Evolutionary conservation across 2,329 filamentous ascomycete genomes (phyloP).

Genomic region (Botrytis tulipae): DNA sequence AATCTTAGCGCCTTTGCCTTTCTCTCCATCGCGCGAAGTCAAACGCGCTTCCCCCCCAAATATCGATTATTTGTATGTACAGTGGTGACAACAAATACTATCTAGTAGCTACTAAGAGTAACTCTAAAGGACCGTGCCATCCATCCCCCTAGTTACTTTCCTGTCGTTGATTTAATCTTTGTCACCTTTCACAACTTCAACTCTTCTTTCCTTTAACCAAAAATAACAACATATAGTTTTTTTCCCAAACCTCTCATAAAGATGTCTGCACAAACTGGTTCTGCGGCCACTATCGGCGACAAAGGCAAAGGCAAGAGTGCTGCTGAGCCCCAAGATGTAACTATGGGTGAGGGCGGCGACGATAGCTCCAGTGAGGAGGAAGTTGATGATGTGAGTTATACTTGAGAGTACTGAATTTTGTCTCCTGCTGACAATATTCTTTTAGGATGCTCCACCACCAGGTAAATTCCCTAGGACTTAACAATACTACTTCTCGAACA

Average conservation of each 20-base stretch:
- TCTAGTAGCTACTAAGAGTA: not conserved
- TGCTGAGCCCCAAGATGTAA: constrained; percentile 51
- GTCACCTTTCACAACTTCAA: not conserved
- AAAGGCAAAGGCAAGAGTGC: constrained; percentile 89
- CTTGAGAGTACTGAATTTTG: not conserved
- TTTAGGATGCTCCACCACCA: constrained; percentile 28
- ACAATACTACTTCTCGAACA: not conserved
- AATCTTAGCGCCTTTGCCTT: not conserved
- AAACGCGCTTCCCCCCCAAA: constrained; percentile 8
- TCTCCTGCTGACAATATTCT: constrained; percentile 20
- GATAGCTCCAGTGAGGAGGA: constrained; percentile 68
- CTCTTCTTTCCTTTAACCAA: not conserved
- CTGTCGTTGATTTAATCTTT: constrained; percentile 2
- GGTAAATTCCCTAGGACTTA: constrained; percentile 30
- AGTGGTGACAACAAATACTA: not conserved
- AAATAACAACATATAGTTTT: not conserved
- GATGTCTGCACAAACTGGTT: constrained; percentile 44
- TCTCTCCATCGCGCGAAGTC: not conserved
- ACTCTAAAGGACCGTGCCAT: constrained; percentile 1
- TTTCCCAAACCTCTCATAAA: constrained; percentile 36
- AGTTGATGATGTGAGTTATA: constrained; percentile 54
- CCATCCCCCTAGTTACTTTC: not conserved
- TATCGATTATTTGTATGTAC: not conserved
- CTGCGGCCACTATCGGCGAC: constrained; percentile 44
- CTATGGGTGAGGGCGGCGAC: constrained; percentile 64